phyloP scores from a whole-genome alignment of 1,284 basidiomycete species.

The Caloboletus inedulis region DNA sequence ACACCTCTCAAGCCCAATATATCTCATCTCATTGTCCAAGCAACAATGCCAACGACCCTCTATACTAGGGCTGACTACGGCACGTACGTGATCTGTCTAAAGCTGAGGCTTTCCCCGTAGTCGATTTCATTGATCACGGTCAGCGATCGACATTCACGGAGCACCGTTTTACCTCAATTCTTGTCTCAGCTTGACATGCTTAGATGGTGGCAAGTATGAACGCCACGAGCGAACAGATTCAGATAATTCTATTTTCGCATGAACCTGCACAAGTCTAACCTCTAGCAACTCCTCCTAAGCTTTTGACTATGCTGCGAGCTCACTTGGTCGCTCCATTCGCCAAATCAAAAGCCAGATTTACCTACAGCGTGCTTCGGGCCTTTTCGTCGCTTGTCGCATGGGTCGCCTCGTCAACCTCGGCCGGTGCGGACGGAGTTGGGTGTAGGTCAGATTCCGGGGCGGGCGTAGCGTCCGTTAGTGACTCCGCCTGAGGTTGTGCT shows the following conservation, averaged over 20 bases:
- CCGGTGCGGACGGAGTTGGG: neutral
- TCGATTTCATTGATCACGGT: too few relatives aligned
- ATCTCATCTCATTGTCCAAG: too few relatives aligned
- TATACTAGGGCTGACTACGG: too few relatives aligned
- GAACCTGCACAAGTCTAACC: conserved; percentile 4
- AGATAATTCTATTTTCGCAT: neutral
- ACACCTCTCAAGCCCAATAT: too few relatives aligned
- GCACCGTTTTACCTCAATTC: neutral
- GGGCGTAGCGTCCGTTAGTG: neutral
- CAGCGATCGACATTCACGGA: too few relatives aligned
- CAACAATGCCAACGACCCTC: too few relatives aligned
- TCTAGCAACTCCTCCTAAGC: conserved; percentile 1
- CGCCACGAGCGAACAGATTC: neutral
- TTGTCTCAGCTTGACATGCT: neutral
- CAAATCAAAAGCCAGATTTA: neutral
- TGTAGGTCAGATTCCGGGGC: conserved; percentile 4
- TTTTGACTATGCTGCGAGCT: conserved; percentile 1
- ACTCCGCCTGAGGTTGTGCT: neutral
- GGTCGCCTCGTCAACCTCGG: conserved; percentile 1
- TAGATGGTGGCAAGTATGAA: neutral
- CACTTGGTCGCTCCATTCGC: conserved; percentile 10
- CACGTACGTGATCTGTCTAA: too few relatives aligned
- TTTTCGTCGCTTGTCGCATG: conserved; percentile 7
- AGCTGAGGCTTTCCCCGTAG: too few relatives aligned
- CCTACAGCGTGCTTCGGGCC: conserved; percentile 16